phyloP scores from a whole-genome alignment of 305 asterid genomes.

The Plantago coronopus region DNA sequence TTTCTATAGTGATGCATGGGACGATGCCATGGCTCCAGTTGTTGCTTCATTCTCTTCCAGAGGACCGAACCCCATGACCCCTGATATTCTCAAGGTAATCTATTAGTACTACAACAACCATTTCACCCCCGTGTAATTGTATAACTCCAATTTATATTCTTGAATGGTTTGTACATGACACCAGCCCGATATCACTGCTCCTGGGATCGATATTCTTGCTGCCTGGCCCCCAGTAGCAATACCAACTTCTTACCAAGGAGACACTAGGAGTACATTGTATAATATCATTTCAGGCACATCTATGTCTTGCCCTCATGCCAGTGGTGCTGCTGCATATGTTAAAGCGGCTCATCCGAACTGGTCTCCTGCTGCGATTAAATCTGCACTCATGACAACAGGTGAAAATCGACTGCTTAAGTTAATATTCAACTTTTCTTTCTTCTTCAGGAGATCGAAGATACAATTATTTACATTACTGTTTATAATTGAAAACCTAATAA shows the following conservation, averaged over 20 bases:
- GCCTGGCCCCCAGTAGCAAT: conserved; percentile 66
- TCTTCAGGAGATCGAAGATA: too few relatives aligned
- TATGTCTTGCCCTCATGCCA: conserved; percentile 83
- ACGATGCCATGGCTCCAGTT: conserved; percentile 45
- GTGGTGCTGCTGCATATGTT: conserved; percentile 65
- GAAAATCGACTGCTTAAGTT: not conserved
- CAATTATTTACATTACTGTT: too few relatives aligned
- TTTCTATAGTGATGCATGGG: conserved; percentile 36
- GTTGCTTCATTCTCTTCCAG: conserved; percentile 57
- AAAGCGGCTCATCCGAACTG: conserved; percentile 63
- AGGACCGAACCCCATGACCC: conserved; percentile 46
- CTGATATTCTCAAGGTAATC: conserved; percentile 59
- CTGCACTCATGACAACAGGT: conserved; percentile 70
- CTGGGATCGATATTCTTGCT: conserved; percentile 67
- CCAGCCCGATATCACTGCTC: conserved; percentile 68
- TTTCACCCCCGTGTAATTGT: not conserved
- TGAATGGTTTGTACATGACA: not conserved
- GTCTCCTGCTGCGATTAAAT: conserved; percentile 74
- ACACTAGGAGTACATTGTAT: conserved; percentile 46
- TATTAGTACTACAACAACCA: not conserved
- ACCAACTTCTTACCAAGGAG: conserved; percentile 55
- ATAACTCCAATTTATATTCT: not conserved
- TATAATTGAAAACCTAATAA: too few relatives aligned
- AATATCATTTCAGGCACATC: conserved; percentile 70
- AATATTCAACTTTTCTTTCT: too few relatives aligned